Percentiles rank a stretch among this genome's conserved stretches.
Evolutionary conservation across 2,329 filamentous ascomycete genomes (phyloP).

Genomic region (Acarospora socialis): DNA sequence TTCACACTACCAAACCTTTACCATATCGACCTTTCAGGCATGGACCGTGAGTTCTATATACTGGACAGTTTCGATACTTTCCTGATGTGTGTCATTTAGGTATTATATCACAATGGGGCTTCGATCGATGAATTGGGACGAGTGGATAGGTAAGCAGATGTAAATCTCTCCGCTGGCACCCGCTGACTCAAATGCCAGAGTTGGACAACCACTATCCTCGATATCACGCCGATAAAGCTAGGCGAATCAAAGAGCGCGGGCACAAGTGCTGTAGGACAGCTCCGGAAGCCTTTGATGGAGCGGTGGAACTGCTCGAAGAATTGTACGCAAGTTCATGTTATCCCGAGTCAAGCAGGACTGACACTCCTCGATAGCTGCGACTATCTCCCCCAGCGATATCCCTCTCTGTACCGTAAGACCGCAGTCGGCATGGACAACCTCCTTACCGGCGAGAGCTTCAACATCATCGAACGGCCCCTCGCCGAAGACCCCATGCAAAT

Average conservation of each 20-base stretch:
- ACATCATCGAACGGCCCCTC: slow-evolving; percentile 49
- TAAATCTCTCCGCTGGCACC: no score
- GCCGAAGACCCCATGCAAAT: slow-evolving; percentile 67
- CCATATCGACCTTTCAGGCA: slow-evolving; percentile 68
- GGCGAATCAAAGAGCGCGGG: slow-evolving; percentile 52
- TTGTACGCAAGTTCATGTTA: slow-evolving; percentile 27
- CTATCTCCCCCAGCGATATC: slow-evolving; percentile 65
- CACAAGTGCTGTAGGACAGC: slow-evolving; percentile 53
- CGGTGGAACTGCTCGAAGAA: slow-evolving; percentile 63
- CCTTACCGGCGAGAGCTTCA: slow-evolving; percentile 56
- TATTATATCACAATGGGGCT: slow-evolving; percentile 69
- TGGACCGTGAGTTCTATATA: slow-evolving; percentile 44
- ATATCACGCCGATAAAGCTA: slow-evolving; percentile 57
- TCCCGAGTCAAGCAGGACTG: slow-evolving; percentile 3
- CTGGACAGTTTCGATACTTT: slow-evolving; percentile 12
- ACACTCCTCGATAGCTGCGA: slow-evolving; percentile 22
- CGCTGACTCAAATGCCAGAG: slow-evolving; percentile 42
- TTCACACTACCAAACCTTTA: slow-evolving; percentile 54
- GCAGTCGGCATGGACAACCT: slow-evolving; percentile 53
- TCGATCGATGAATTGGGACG: slow-evolving; percentile 51
- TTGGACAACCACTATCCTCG: slow-evolving; percentile 65
- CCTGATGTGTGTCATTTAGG: slow-evolving; percentile 23
- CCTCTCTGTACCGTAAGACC: slow-evolving; percentile 51
- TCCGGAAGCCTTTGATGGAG: slow-evolving; percentile 55
- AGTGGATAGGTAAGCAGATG: slow-evolving; percentile 48